Conservation (phyloP, 2,329 filamentous ascomycete species). For the Aurifilum marmelostoma region DNA sequence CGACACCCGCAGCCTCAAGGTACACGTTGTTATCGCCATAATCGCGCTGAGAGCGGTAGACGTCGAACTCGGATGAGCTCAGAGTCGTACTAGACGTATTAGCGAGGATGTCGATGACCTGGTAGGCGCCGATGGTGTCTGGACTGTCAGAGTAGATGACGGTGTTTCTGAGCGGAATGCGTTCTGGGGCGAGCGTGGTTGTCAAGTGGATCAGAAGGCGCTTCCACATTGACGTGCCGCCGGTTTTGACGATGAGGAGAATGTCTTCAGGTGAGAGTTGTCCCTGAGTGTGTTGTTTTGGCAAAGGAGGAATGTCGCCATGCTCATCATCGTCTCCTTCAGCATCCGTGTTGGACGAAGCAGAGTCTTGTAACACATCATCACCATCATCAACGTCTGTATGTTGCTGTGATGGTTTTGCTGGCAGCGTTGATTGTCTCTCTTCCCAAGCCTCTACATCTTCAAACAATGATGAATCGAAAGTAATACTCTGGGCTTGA, state of each 20-base stretch:
- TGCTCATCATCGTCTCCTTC: background rate
- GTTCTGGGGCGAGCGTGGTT: constrained; percentile 33
- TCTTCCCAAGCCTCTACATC: background rate
- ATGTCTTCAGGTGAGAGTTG: constrained; percentile 16
- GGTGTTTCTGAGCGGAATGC: constrained; percentile 33
- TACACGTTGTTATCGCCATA: constrained; percentile 34
- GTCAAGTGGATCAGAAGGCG: constrained; percentile 35
- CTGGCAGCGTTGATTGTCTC: background rate
- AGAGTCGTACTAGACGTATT: constrained; percentile 32
- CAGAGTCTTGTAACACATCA: background rate
- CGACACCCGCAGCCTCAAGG: constrained; percentile 31
- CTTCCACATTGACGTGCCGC: constrained; percentile 35
- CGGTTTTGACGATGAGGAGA: constrained; percentile 35
- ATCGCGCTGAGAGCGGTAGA: constrained; percentile 34
- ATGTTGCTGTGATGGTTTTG: no score
- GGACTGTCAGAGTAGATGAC: constrained; percentile 35
- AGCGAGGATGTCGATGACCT: constrained; percentile 34
- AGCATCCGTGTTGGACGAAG: background rate
- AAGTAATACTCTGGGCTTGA: background rate
- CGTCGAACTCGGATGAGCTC: constrained; percentile 29
- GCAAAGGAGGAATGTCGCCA: no score
- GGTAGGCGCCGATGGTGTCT: constrained; percentile 33
- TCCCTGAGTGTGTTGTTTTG: background rate
- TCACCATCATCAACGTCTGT: background rate
- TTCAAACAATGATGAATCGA: background rate